Base-by-base conservation (phyloP, 495 filamentous ascomycete genomes). In the Podospora fimiseda region DNA sequence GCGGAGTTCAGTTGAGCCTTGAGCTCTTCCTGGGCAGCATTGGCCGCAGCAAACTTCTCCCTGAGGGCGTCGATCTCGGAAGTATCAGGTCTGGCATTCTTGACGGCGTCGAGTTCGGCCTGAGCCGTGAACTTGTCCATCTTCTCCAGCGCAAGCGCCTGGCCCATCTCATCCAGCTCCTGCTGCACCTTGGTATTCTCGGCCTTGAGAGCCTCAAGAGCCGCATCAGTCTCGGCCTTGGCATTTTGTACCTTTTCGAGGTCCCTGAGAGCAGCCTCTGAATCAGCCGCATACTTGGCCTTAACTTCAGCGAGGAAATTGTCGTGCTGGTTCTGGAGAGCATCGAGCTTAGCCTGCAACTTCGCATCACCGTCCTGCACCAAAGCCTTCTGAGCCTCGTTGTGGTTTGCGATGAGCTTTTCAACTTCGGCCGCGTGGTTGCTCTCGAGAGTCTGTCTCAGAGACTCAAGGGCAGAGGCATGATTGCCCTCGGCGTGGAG, bases 101-200 rank as follows among this genome's bases (percentile, higher is more conserved):
- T 71, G 24, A 69, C 56, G 37, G 73, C 74, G 37, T 81, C 78
- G 19, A 80, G 67, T 50, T 79, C 77, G 9, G 77, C 77, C 63
- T 75, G 74, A 13, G 77, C 72, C 38, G 70, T 70, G 21, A 77
- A 72, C 41, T 77, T 80, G 38, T 73, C 74, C 74, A 77, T 76
- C 63, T 79, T 80, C 52, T 78, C 75, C 38, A 70, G 61, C 2
- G 76, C 77, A 15, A 81, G 72, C 50, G 74, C 62, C 55, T 76
- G 68, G 49, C 69, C 68, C 40, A 80, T 57, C 6, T 64, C 59
- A 43, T 76, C 72, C 21, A 67, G 48, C 36, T 80, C 76, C 7
- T 57, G 61, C 42, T 78, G 64, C 2, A 63, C 44, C 55, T 72
- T 70, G 23, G 53, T 55, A 11, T 76, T 59, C 18, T 68, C 65